Conservation (phyloP, 1,284 basidiomycete species). For the Coniophora puteana region DNA sequence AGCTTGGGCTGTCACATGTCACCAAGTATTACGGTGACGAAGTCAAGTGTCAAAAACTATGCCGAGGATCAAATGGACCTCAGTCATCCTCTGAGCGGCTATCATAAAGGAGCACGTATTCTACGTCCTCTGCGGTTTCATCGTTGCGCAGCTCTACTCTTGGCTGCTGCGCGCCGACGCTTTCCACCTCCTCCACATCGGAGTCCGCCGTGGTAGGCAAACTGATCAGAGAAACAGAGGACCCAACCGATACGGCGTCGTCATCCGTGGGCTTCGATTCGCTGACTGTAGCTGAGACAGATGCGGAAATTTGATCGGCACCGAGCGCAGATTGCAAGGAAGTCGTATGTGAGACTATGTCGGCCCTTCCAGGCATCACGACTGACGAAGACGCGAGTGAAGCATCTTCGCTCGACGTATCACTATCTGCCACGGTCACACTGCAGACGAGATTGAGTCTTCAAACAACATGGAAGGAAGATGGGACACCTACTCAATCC, state of each 20-base stretch:
- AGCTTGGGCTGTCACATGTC: too few species aligned
- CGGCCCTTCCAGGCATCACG: constrained; percentile 72
- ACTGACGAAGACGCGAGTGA: constrained; percentile 68
- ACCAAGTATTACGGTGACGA: too few species aligned
- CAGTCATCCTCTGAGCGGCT: constrained; percentile 50
- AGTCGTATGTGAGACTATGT: too few species aligned
- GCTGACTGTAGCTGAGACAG: too few species aligned
- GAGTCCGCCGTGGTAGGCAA: constrained; percentile 46
- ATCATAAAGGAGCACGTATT: constrained; percentile 72
- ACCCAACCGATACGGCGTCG: constrained; percentile 47
- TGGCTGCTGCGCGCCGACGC: constrained; percentile 41
- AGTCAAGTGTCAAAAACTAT: too few species aligned
- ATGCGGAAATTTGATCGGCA: too few species aligned
- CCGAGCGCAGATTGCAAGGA: constrained; percentile 13
- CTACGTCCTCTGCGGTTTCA: too few species aligned
- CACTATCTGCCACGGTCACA: constrained; percentile 57
- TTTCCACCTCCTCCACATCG: constrained; percentile 57
- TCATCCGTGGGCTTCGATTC: constrained; percentile 42
- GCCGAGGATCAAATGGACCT: constrained; percentile 7
- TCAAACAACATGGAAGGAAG: constrained; percentile 7
- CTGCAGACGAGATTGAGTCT: constrained; percentile 30
- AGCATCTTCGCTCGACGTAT: constrained; percentile 31
- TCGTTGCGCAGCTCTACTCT: too few species aligned
- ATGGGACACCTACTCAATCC: constrained; percentile 62
- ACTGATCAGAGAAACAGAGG: constrained; percentile 63